Base-by-base conservation (phyloP, 768 basidiomycete species). In the Termitomyces sp. region DNA sequence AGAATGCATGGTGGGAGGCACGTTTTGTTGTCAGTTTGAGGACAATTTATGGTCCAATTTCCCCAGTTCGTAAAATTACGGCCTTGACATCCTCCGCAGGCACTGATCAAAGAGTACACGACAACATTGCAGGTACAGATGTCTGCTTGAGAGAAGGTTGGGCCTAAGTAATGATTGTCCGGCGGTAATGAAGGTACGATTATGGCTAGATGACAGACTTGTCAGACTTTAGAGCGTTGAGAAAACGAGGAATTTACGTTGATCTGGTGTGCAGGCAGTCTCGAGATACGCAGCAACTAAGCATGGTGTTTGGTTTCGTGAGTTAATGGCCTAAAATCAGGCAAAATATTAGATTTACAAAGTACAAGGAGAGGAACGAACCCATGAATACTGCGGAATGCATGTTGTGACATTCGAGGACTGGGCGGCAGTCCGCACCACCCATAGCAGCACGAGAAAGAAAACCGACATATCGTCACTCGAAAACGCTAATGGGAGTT, bases 1-100 rank as follows among this genome's bases (percentile, higher is more conserved):
- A 22, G 0, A 24, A 29, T 24, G 14, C 18, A 31, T 14, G 44
- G 22, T 4, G n/a, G 18, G 59, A 71, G 52, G 56, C 18, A 77
- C 77, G 63, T 65, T 39, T 66, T 59, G 16, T 64, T 61, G 55
- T 76, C 73, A 66, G 63, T 71, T 65, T 50, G 46, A 16, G 60
- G 36, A 61, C 78, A 79, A 53, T 76, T 73, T 20, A 61, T 24
- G 7, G 67, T 68, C 77, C 75, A 79, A 29, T 68, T 66, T 50
- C 57, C 67, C 70, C 67, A 83, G 64, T 66, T 72, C 61, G 56
- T 62, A 59, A 68, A 79, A 0, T 64, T 67, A n/a, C 75, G 73
- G 27, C 68, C 68, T 65, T 88, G 86, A 62, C 86, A 88, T 31
- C 70, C 71, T 29, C 76, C 83, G 61, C 86, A 88, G 1, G 85